Conservation (phyloP, 192 early-diverging fungal genomes). For the Chytriomyces sp. region DNA sequence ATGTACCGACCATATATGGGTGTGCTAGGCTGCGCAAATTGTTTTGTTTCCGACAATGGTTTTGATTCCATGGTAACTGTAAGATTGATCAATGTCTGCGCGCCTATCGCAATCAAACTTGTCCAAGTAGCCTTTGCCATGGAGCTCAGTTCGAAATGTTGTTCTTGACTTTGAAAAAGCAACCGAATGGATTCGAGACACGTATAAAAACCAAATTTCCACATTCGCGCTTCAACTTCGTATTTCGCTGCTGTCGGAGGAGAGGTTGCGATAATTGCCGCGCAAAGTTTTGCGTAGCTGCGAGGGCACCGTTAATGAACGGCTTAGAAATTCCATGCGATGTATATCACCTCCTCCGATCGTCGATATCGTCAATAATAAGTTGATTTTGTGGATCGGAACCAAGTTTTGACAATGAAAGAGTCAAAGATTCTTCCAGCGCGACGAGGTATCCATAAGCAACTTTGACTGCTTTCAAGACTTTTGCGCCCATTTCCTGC, state of each 20-base stretch:
- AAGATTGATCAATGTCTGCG: constrained; percentile 28
- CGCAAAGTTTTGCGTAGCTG: constrained; percentile 29
- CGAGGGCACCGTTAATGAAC: not conserved
- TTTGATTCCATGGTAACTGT: constrained; percentile 5
- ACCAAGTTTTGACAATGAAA: not conserved
- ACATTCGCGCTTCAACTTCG: constrained; percentile 44
- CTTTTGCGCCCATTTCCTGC: not conserved
- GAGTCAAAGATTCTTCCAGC: constrained; percentile 10
- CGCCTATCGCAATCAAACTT: constrained; percentile 28
- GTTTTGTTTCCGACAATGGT: not conserved
- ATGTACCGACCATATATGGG: constrained; percentile 37
- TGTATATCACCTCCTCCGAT: constrained; percentile 1
- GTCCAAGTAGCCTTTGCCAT: constrained; percentile 32
- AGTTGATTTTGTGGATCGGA: too few relatives aligned
- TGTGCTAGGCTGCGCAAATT: constrained; percentile 18
- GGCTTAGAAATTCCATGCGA: not conserved
- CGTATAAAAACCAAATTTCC: constrained; percentile 41
- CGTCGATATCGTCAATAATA: not conserved
- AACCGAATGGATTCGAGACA: constrained; percentile 31
- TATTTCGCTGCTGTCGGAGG: constrained; percentile 37
- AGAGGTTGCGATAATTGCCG: constrained; percentile 1
- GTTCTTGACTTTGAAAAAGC: constrained; percentile 6
- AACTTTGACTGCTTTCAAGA: not conserved
- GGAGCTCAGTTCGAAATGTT: not conserved
- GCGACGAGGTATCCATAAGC: not conserved